Percentiles rank a stretch among this genome's conserved stretches.
Evolutionary conservation across 2,329 filamentous ascomycete genomes (phyloP).

Genomic region (Ceratocystis ficicola): DNA sequence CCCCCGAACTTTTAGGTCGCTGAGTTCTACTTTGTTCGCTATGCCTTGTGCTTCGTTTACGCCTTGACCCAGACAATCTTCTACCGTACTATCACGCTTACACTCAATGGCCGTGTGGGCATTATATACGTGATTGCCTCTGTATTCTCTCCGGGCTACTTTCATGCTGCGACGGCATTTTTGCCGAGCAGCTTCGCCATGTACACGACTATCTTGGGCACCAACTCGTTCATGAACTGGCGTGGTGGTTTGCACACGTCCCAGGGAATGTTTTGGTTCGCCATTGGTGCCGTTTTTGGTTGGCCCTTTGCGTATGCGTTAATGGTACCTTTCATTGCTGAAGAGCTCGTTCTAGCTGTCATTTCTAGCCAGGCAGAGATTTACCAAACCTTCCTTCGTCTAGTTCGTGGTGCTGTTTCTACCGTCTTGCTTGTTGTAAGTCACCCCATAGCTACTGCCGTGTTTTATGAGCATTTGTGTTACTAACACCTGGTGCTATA

Average conservation of each 20-base stretch:
- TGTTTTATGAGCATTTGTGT: neutral
- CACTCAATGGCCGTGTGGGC: conserved; percentile 70
- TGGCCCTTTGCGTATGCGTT: conserved; percentile 91
- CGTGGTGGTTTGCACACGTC: conserved; percentile 65
- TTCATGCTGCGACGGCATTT: conserved; percentile 76
- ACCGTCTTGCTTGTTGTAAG: conserved; percentile 58
- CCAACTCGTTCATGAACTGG: conserved; percentile 86
- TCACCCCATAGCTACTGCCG: neutral
- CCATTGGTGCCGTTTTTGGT: conserved; percentile 68
- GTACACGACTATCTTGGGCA: conserved; percentile 80
- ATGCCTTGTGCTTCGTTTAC: conserved; percentile 61
- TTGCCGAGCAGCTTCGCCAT: conserved; percentile 94
- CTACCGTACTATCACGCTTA: conserved; percentile 63
- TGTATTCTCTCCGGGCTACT: conserved; percentile 77
- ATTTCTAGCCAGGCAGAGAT: conserved; percentile 47
- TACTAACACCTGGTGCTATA: conserved; percentile 29
- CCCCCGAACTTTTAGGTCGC: conserved; percentile 33
- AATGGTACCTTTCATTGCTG: conserved; percentile 64
- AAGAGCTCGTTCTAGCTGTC: conserved; percentile 53
- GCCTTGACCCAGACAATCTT: conserved; percentile 72
- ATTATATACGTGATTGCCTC: conserved; percentile 70
- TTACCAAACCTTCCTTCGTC: conserved; percentile 46
- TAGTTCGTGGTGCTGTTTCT: conserved; percentile 55
- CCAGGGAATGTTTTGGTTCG: conserved; percentile 81
- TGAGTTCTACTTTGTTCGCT: conserved; percentile 82